These are phyloP conservation scores for Tanacetum coccineum DNA, from an alignment of 129 eudicot species.

Conservation along the genomic window DNA sequence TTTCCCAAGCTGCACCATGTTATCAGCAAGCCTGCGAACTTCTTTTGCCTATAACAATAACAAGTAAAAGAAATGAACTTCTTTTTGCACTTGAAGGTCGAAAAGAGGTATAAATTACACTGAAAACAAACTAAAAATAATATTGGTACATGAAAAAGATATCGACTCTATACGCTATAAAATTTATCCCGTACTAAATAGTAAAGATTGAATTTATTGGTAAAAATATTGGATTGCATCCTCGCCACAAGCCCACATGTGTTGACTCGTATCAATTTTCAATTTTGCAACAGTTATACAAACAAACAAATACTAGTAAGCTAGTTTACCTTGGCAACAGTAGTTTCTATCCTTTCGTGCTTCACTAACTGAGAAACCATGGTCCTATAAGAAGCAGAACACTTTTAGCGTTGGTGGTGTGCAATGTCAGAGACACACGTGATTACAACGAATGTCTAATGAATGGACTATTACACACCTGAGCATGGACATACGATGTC, in stretches of 20 bases:
- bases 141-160: neutral
- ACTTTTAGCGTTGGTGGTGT: neutral
- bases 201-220: too few species aligned
- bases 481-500: conserved; percentile 88
- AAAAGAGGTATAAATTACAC: neutral
- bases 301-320: neutral
- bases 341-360: conserved; percentile 1
- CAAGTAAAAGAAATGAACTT: neutral
- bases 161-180: neutral
- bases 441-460: neutral
- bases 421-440: neutral
- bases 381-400: neutral
- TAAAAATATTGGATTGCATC: too few species aligned
- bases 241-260: neutral
- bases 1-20: conserved; percentile 94
- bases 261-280: neutral
- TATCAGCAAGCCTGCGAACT: conserved; percentile 93
- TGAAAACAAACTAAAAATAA: neutral
- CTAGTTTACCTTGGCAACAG: conserved; percentile 66
- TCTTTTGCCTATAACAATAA: conserved; percentile 72
- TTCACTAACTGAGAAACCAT: conserved; percentile 5
- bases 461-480: conserved; percentile 31
- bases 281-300: neutral
- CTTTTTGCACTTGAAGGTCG: neutral
- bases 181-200: neutral